These are phyloP conservation scores for Penicillium sp. DNA, from an alignment of 2,329 filamentous ascomycete genomes.

Conservation along the genomic window DNA sequence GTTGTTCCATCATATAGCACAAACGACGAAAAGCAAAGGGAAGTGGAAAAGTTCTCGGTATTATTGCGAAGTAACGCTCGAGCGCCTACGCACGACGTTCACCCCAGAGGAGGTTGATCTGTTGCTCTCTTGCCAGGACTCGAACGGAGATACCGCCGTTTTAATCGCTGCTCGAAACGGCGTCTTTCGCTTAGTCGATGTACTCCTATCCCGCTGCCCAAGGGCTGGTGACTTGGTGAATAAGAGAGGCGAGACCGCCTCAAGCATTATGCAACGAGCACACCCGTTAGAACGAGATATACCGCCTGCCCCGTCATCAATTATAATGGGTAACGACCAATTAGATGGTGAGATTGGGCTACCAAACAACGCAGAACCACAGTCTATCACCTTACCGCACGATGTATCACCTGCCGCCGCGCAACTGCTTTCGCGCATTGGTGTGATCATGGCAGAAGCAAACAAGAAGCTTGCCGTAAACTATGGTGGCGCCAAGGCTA, in stretches of 20 bases:
- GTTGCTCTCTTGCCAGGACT: slow-evolving; percentile 80
- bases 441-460: slow-evolving; percentile 71
- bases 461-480: slow-evolving; percentile 68
- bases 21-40: slow-evolving; percentile 81
- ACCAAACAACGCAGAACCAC: slow-evolving; percentile 36
- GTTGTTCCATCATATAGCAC: slow-evolving; percentile 92
- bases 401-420: slow-evolving; percentile 66
- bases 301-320: slow-evolving; percentile 73
- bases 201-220: slow-evolving; percentile 76
- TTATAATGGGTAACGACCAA: slow-evolving; percentile 46
- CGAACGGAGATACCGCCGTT: slow-evolving; percentile 88
- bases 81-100: slow-evolving; percentile 79
- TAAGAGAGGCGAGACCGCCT: slow-evolving; percentile 78
- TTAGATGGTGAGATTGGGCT: slow-evolving; percentile 34
- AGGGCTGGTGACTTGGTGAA: slow-evolving; percentile 79
- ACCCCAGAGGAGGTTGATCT: slow-evolving; percentile 76
- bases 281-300: slow-evolving; percentile 72
- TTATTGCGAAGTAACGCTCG: slow-evolving; percentile 89
- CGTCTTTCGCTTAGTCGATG: slow-evolving; percentile 75
- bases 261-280: slow-evolving; percentile 76
- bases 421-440: slow-evolving; percentile 71
- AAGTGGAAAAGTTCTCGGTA: slow-evolving; percentile 90
- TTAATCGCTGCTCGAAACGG: slow-evolving; percentile 84
- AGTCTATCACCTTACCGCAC: slow-evolving; percentile 42
- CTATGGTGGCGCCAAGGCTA: slow-evolving; percentile 66